Percentiles rank a stretch among this genome's conserved stretches.
Conservation (phyloP, 805 yeast species). For the Wickerhamomyces tratensis region DNA sequence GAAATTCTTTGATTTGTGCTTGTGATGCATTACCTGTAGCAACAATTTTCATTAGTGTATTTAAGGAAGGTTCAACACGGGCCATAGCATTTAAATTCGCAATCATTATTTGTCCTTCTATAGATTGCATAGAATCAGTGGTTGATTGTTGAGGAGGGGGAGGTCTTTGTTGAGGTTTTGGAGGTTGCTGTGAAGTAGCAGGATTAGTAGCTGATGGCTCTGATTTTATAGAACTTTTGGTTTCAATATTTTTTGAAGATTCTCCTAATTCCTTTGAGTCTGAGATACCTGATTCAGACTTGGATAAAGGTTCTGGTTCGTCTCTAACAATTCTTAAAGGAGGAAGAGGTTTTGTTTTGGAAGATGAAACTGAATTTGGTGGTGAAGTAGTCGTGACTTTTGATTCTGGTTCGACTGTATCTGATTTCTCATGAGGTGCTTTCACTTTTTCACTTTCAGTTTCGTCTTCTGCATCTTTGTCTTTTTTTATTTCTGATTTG, state of each 20-base stretch:
- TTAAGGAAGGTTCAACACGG: conserved; percentile 55
- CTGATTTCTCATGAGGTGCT: too few relatives aligned
- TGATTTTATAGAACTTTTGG: too few relatives aligned
- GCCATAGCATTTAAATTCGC: conserved; percentile 80
- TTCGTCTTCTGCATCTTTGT: too few relatives aligned
- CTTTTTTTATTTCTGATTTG: background rate
- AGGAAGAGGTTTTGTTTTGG: background rate
- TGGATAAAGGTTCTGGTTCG: too few relatives aligned
- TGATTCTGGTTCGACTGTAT: too few relatives aligned
- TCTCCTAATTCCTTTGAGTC: too few relatives aligned
- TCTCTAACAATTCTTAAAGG: background rate
- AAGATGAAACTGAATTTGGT: background rate
- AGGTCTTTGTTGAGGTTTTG: conserved; percentile 4
- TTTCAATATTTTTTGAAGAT: too few relatives aligned
- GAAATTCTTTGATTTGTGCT: conserved; percentile 69
- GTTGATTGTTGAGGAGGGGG: conserved; percentile 18
- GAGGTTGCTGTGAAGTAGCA: conserved; percentile 4
- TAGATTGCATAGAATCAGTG: conserved; percentile 37
- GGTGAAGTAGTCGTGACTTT: background rate
- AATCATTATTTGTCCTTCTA: conserved; percentile 73
- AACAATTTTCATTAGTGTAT: conserved; percentile 70
- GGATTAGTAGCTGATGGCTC: background rate
- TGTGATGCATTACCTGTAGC: conserved; percentile 74
- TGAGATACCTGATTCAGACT: too few relatives aligned
- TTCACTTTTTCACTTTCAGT: too few relatives aligned